phyloP scores from a whole-genome alignment of 768 basidiomycete genomes.

The Phallus indusiatus region DNA sequence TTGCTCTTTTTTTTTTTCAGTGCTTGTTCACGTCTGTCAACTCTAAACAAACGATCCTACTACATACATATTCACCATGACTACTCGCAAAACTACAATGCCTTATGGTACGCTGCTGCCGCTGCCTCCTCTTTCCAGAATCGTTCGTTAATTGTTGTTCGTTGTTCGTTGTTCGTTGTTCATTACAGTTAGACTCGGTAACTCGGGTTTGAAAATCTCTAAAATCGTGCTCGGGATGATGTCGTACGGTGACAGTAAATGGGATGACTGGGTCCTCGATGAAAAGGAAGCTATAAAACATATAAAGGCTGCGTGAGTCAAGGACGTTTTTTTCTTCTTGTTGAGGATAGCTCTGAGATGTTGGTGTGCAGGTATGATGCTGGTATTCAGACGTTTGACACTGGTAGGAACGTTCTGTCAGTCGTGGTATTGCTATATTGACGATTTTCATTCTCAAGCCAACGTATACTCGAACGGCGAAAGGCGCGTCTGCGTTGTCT shows the following conservation, averaged over 20 bases:
- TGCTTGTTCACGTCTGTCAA: too few species aligned
- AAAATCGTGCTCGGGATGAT: conserved; percentile 57
- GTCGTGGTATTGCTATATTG: neutral
- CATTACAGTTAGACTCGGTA: conserved; percentile 36
- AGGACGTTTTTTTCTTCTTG: neutral
- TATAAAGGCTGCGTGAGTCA: conserved; percentile 36
- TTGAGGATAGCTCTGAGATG: conserved; percentile 9
- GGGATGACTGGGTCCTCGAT: conserved; percentile 43
- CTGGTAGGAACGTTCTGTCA: conserved; percentile 17
- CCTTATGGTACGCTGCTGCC: conserved; percentile 30
- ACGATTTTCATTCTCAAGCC: neutral
- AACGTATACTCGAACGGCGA: conserved; percentile 3
- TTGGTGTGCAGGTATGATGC: conserved; percentile 34
- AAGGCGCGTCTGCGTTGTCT: neutral
- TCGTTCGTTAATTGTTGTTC: neutral
- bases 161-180: too few species aligned
- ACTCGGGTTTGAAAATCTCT: conserved; percentile 54
- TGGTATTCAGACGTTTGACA: conserved; percentile 59
- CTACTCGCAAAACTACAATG: conserved; percentile 12
- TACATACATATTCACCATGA: neutral
- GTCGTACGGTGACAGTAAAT: conserved; percentile 46
- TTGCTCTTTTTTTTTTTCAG: too few species aligned
- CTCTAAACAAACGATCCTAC: neutral
- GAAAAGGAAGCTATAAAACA: conserved; percentile 38
- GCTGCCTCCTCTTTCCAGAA: neutral